Conservation (phyloP, 306 rosid species). For the Fagus sylvatica region DNA sequence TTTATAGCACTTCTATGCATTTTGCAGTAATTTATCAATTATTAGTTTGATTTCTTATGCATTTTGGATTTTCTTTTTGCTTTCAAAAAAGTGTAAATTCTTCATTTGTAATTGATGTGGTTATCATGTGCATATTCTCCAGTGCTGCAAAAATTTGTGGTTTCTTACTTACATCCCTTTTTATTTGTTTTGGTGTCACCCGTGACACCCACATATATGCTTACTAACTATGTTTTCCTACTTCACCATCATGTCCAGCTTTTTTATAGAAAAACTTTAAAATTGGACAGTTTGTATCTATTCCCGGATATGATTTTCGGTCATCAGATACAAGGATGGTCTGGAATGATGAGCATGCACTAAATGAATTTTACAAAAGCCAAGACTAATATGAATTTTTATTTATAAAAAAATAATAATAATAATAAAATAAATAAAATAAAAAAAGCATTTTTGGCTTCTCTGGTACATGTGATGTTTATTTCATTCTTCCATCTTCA, state of each 20-base stretch:
- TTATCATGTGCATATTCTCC: not conserved
- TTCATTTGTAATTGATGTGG: not conserved
- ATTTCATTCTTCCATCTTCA: not conserved
- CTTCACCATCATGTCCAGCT: not conserved
- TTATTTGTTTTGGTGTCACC: constrained; percentile 9
- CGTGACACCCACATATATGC: not conserved
- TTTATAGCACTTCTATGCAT: not conserved
- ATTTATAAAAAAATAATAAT: not conserved
- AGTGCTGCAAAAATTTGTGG: constrained; percentile 12
- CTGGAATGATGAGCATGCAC: not conserved
- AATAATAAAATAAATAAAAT: too few relatives aligned
- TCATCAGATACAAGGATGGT: not conserved
- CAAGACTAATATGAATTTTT: too few relatives aligned
- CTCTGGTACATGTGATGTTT: constrained; percentile 8
- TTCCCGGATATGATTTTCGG: not conserved
- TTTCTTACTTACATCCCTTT: not conserved
- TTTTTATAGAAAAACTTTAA: not conserved
- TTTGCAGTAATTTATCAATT: not conserved
- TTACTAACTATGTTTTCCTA: constrained; percentile 2
- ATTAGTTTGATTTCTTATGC: not conserved
- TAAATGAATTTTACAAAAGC: not conserved
- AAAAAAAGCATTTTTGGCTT: not conserved
- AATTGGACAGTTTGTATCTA: not conserved
- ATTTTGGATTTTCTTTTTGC: not conserved
- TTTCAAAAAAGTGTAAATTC: not conserved